phyloP scores from a whole-genome alignment of 2,329 filamentous ascomycete genomes.

The Coleophoma cylindrospora region DNA sequence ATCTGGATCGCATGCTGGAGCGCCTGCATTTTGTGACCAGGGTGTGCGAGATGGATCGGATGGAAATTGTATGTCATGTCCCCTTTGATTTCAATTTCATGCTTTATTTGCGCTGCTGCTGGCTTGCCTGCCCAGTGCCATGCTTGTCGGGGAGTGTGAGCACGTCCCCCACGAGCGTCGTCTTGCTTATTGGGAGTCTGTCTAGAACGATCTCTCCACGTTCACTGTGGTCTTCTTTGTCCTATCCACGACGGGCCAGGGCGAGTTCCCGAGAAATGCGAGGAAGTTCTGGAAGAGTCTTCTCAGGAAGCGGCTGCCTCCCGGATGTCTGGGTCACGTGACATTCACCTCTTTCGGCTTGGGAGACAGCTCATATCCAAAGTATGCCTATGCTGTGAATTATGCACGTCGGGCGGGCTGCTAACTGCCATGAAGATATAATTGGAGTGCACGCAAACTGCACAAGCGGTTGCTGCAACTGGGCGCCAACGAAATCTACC shows the following conservation, averaged over 20 bases:
- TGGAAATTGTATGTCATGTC: constrained; percentile 61
- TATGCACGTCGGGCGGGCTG: constrained; percentile 10
- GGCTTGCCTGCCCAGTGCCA: not conserved
- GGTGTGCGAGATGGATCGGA: constrained; percentile 71
- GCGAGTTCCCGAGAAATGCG: constrained; percentile 84
- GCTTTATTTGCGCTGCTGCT: constrained; percentile 9
- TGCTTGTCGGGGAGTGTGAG: too few relatives aligned
- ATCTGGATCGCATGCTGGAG: constrained; percentile 70
- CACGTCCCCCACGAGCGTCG: constrained; percentile 17
- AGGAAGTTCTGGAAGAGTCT: constrained; percentile 80
- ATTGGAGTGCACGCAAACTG: constrained; percentile 87
- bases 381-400: constrained; percentile 46
- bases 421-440: constrained; percentile 55
- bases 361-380: constrained; percentile 90
- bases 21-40: constrained; percentile 73
- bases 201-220: constrained; percentile 44
- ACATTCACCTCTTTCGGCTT: constrained; percentile 84
- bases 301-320: constrained; percentile 70
- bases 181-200: constrained; percentile 5
- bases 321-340: constrained; percentile 62
- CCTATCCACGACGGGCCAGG: constrained; percentile 90
- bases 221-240: constrained; percentile 68
- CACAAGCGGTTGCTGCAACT: constrained; percentile 80
- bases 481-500: constrained; percentile 71
- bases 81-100: constrained; percentile 2